phyloP scores from a whole-genome alignment of 768 basidiomycete species.

The Xerocomellus chrysenteron region DNA sequence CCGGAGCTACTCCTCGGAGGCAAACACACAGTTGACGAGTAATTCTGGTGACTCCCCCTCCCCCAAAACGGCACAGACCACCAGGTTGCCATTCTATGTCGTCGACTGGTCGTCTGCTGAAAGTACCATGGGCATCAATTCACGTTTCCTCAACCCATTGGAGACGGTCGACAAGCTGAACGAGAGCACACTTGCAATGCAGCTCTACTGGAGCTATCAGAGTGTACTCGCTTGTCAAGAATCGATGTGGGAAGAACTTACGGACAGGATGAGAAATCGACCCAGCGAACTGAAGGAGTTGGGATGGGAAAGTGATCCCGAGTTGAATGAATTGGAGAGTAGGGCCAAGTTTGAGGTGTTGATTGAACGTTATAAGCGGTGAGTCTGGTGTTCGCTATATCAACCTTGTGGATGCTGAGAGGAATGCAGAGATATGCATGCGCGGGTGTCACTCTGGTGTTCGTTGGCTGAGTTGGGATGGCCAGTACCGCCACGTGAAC shows the following conservation, averaged over 20 bases:
- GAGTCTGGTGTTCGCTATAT: constrained; percentile 21
- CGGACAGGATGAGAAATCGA: constrained; percentile 58
- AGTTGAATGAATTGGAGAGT: constrained; percentile 54
- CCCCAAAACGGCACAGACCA: constrained; percentile 1
- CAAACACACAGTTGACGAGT: constrained; percentile 21
- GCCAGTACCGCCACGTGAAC: constrained; percentile 57
- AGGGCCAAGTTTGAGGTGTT: constrained; percentile 60
- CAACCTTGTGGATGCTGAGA: neutral
- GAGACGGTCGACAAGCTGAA: constrained; percentile 47
- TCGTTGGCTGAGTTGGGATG: constrained; percentile 60
- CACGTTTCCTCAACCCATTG: constrained; percentile 37
- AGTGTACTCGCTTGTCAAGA: constrained; percentile 65
- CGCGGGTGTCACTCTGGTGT: constrained; percentile 62
- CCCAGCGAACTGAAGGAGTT: constrained; percentile 51
- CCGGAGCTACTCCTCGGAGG: constrained; percentile 27
- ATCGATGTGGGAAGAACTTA: constrained; percentile 76
- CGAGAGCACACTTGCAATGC: constrained; percentile 68
- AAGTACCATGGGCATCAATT: constrained; percentile 38
- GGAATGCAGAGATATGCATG: constrained; percentile 58
- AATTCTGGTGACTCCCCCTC: constrained; percentile 20
- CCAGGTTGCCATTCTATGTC: constrained; percentile 37
- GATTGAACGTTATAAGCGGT: constrained; percentile 57
- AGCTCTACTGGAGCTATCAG: constrained; percentile 64
- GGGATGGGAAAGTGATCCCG: constrained; percentile 73
- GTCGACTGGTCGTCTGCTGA: constrained; percentile 49